Base-by-base conservation (phyloP, 805 yeast species). In the Lipomyces yamanashiensis region DNA sequence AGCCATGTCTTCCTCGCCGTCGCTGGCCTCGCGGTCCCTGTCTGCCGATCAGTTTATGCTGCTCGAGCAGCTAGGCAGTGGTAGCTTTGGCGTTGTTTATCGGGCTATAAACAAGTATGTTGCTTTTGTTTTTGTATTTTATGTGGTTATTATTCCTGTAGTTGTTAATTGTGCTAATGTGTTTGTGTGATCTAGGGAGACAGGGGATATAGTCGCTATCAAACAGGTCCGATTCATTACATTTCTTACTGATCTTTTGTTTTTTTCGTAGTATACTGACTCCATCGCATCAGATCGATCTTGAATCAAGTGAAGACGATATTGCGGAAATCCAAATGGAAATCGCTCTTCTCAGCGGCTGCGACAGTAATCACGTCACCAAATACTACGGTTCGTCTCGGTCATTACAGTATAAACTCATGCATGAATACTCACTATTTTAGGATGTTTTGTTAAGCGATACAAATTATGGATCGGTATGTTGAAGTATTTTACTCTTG, bases 51-150 rank as follows among this genome's bases (percentile, higher is more conserved):
- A 84, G 72, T 84, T 83, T 69, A 77, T 76, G 53, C 73, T 84
- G 12, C 73, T 72, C 39, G 82, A 80, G 59, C 83, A 88, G 73
- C 83, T 89, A 3, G 95, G 95, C 3, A 77, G 87, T 60, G 95
- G 95, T 1, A 89, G 90, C 8, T 89, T 88, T 74, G 95, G 95
- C 0, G 87, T 85, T 2, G 95, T 89, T 1, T 89, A 85, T 74
- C 76, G 84, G 45, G 95, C 89, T 0, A 68, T 81, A 9, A 83
- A 87, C 68, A 77, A 77, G 54, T 65, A 43, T 17, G 68, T 73
- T 7, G 6, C 19, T n/a, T 33, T 73, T 13, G 7, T 19, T 34
- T 9, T n/a, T 49, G 10, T 45, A 19, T 33, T 10, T 9, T 34
- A 6, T 33, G 15, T 33, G 8, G 10, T 17, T 28, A 36, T n/a